These are phyloP conservation scores for Talaromyces wortmannii DNA, from an alignment of 495 filamentous ascomycete species.

Conservation along the genomic window DNA sequence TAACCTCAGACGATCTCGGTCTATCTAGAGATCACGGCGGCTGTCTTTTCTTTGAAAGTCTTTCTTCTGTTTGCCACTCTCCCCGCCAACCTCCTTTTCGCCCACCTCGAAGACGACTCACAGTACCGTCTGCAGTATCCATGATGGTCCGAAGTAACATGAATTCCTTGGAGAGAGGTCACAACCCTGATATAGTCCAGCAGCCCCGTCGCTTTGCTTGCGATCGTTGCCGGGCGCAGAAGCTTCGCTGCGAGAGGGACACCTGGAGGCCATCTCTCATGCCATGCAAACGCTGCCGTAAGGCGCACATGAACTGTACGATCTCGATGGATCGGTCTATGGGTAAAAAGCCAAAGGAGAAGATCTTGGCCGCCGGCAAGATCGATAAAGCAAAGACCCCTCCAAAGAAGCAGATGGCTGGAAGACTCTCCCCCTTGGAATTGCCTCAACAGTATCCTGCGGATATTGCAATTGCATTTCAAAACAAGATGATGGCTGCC, in stretches of 20 bases:
- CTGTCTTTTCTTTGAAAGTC: neutral
- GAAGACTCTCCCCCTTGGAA: neutral
- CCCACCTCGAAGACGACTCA: too few relatives aligned
- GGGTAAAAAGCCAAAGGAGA: neutral
- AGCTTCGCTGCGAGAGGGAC: constrained; percentile 8
- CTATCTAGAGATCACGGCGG: neutral
- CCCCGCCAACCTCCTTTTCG: too few relatives aligned
- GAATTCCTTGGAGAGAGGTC: constrained; percentile 1
- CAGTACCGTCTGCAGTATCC: neutral
- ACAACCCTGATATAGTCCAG: constrained; percentile 2
- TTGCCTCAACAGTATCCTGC: neutral
- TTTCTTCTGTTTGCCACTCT: too few relatives aligned
- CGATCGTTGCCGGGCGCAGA: constrained; percentile 8
- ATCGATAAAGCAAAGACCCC: neutral
- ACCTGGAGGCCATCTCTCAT: constrained; percentile 6
- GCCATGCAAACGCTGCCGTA: constrained; percentile 8
- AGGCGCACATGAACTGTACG: constrained; percentile 2
- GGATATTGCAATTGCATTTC: neutral
- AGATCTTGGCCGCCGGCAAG: neutral
- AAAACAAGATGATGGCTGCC: neutral
- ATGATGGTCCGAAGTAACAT: constrained; percentile 1
- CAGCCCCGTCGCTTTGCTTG: constrained; percentile 8
- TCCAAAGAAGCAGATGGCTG: neutral
- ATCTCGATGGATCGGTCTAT: constrained; percentile 5
- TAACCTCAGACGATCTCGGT: neutral